A percentile compares a stretch with the other conserved stretches of the same genome.
phyloP scores from a whole-genome alignment of 75 land plant species.

The Cryptomeria japonica region DNA sequence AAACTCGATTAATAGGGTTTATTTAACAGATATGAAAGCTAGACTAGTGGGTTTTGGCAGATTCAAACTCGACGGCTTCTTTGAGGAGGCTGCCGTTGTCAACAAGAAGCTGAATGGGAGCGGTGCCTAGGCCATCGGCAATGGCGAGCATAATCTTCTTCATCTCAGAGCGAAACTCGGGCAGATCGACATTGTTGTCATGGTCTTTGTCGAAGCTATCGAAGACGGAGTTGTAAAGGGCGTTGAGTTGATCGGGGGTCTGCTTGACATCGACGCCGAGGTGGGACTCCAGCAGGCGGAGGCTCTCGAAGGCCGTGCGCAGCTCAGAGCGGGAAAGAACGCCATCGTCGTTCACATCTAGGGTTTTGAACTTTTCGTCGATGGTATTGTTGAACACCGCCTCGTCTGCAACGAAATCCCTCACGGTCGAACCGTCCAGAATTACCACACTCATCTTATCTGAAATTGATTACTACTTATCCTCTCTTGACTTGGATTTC shows the following conservation, averaged over 20 bases:
- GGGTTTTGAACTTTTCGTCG: slow-evolving; percentile 41
- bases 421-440: slow-evolving; percentile 62
- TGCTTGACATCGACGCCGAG: slow-evolving; percentile 54
- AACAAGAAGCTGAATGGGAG: slow-evolving; percentile 68
- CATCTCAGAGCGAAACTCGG: slow-evolving; percentile 58
- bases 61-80: slow-evolving; percentile 58
- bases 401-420: slow-evolving; percentile 52
- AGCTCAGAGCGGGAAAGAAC: slow-evolving; percentile 71
- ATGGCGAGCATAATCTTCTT: slow-evolving; percentile 73
- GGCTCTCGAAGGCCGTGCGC: slow-evolving; percentile 64
- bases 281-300: slow-evolving; percentile 59
- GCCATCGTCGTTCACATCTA: slow-evolving; percentile 74
- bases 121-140: slow-evolving; percentile 67
- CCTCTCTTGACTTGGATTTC: background rate
- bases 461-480: background rate
- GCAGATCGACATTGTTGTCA: slow-evolving; percentile 55
- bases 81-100: slow-evolving; percentile 58
- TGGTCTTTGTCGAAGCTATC: slow-evolving; percentile 63
- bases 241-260: slow-evolving; percentile 57
- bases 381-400: slow-evolving; percentile 45
- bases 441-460: slow-evolving; percentile 41
- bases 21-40: background rate
- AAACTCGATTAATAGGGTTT: background rate
- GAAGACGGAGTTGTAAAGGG: slow-evolving; percentile 75
- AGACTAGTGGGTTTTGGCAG: slow-evolving; percentile 16